A percentile compares a stretch with the other conserved stretches of the same genome.
phyloP scores from a whole-genome alignment of 768 basidiomycete genomes.

The Cubamyces sp. region DNA sequence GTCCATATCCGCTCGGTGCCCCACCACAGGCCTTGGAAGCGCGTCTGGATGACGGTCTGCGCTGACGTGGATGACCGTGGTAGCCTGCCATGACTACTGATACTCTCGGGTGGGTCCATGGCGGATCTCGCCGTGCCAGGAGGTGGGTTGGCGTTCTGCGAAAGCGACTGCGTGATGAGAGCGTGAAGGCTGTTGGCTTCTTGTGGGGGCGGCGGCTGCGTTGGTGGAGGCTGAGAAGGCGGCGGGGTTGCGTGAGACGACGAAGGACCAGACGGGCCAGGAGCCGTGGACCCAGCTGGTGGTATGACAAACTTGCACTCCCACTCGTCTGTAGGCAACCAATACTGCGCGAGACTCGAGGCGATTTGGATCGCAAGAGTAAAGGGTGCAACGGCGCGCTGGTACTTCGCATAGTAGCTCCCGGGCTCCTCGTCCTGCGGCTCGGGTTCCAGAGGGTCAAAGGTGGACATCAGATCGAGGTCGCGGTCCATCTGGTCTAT shows the following conservation, averaged over 20 bases:
- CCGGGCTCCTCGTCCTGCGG: background rate
- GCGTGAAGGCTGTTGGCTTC: conserved; percentile 7
- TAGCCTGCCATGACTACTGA: conserved; percentile 33
- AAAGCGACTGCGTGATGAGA: conserved; percentile 16
- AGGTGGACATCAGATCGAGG: conserved; percentile 43
- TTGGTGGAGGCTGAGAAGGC: conserved; percentile 23
- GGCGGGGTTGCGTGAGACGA: conserved; percentile 5
- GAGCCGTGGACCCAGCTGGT: conserved; percentile 6
- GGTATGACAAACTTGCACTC: conserved; percentile 55
- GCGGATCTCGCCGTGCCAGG: conserved; percentile 28
- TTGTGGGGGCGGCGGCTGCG: conserved; percentile 17
- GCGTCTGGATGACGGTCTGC: conserved; percentile 50
- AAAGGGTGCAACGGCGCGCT: conserved; percentile 61
- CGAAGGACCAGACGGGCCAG: background rate
- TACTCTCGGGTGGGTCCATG: conserved; percentile 26
- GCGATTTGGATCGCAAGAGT: conserved; percentile 76
- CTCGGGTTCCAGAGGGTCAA: conserved; percentile 50
- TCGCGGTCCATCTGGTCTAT: conserved; percentile 28
- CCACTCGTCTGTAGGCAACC: conserved; percentile 78
- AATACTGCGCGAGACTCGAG: conserved; percentile 60
- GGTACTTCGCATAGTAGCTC: conserved; percentile 41
- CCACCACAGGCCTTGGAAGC: conserved; percentile 88
- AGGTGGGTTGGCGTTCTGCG: conserved; percentile 1
- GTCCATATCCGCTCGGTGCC: conserved; percentile 88
- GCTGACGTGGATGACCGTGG: conserved; percentile 17